A percentile compares a stretch with the other conserved stretches of the same genome.
These are phyloP conservation scores for Thelephora aurantiotincta DNA, from an alignment of 768 basidiomycete species.

Conservation along the genomic window DNA sequence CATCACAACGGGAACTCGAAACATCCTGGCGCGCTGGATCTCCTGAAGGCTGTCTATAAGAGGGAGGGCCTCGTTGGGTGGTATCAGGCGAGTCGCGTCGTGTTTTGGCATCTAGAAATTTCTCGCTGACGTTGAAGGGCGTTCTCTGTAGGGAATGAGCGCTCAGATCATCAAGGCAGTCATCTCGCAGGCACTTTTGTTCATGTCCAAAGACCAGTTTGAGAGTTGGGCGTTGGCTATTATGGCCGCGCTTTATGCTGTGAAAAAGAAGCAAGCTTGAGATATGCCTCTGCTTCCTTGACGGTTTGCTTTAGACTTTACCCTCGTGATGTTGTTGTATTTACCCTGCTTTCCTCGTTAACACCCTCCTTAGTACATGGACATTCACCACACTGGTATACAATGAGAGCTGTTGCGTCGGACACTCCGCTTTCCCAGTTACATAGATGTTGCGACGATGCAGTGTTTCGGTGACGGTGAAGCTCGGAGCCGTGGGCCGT, in stretches of 20 bases:
- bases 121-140: not conserved
- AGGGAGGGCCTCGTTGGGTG: constrained; percentile 80
- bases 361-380: too few species aligned
- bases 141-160: constrained; percentile 69
- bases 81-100: constrained; percentile 70
- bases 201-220: constrained; percentile 96
- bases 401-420: too few species aligned
- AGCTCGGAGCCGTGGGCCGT: too few species aligned
- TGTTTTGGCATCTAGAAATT: not conserved
- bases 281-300: not conserved
- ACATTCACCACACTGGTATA: too few species aligned
- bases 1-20: constrained; percentile 29
- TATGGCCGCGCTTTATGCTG: constrained; percentile 30
- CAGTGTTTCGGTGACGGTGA: too few species aligned
- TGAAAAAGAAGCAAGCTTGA: not conserved
- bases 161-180: constrained; percentile 96
- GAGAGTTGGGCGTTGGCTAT: constrained; percentile 75
- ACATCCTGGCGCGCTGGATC: constrained; percentile 62
- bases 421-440: too few species aligned
- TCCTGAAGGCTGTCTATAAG: constrained; percentile 57
- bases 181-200: constrained; percentile 85
- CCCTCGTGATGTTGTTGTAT: too few species aligned
- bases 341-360: too few species aligned
- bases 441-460: too few species aligned
- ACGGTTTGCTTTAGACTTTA: too few species aligned